phyloP scores from a whole-genome alignment of 768 basidiomycete genomes.

The Lactarius hatsudake region DNA sequence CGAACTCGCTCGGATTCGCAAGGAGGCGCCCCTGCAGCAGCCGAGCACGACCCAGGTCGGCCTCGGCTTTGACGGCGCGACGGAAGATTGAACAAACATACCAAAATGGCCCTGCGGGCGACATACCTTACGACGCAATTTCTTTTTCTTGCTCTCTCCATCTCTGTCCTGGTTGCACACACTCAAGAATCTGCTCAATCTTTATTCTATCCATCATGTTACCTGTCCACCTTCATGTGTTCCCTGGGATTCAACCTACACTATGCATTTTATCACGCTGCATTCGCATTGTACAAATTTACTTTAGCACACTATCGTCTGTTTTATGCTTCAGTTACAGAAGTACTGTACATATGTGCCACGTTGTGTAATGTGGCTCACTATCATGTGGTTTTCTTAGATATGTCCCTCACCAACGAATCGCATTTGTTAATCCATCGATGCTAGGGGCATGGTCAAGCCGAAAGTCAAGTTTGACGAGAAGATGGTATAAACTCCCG shows the following conservation, averaged over 20 bases:
- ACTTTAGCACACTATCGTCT: conserved; percentile 16
- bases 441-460: not conserved
- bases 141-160: not conserved
- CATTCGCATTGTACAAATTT: conserved; percentile 27
- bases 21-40: conserved; percentile 40
- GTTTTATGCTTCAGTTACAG: conserved; percentile 26
- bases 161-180: conserved; percentile 7
- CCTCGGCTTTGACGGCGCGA: conserved; percentile 42
- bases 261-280: conserved; percentile 19
- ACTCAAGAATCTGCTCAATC: conserved; percentile 25
- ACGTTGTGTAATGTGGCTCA: conserved; percentile 17
- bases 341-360: conserved; percentile 12
- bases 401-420: conserved; percentile 17
- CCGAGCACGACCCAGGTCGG: conserved; percentile 22
- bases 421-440: conserved; percentile 6
- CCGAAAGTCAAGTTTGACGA: conserved; percentile 25
- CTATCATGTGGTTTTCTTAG: conserved; percentile 4
- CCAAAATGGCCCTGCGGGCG: not conserved
- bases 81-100: conserved; percentile 39
- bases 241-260: conserved; percentile 22
- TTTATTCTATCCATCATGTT: conserved; percentile 21
- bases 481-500: conserved; percentile 27
- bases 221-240: conserved; percentile 15
- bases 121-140: not conserved
- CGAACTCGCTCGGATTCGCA: conserved; percentile 45